Conservation (phyloP, 2,329 filamentous ascomycete genomes). For the Pseudofabraea citricarpa region DNA sequence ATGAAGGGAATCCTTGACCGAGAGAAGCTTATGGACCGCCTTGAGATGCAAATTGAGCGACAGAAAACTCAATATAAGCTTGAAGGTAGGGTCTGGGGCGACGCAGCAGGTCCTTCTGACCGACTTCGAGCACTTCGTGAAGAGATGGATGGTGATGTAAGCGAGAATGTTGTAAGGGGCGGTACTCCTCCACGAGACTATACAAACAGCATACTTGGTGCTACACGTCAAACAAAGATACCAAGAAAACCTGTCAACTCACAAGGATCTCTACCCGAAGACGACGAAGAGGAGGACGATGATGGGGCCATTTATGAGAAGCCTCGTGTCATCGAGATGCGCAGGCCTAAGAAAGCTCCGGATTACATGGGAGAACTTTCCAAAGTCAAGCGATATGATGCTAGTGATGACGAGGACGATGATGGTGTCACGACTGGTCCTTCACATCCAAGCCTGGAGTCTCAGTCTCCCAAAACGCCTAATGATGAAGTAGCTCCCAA, state of each 20-base stretch:
- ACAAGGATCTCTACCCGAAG: slow-evolving; percentile 25
- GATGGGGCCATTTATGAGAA: slow-evolving; percentile 58
- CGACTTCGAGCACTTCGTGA: slow-evolving; percentile 86
- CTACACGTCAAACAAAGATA: slow-evolving; percentile 58
- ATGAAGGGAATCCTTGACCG: slow-evolving; percentile 93
- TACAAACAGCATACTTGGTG: slow-evolving; percentile 69
- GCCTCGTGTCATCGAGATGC: slow-evolving; percentile 74
- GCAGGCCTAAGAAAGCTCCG: slow-evolving; percentile 56
- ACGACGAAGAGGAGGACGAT: slow-evolving; percentile 45
- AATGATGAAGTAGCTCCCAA: slow-evolving; percentile 24
- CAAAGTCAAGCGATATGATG: slow-evolving; percentile 70
- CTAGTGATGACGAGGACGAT: slow-evolving; percentile 38
- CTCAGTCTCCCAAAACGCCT: slow-evolving; percentile 54
- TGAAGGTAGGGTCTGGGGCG: slow-evolving; percentile 86
- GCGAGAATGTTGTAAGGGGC: slow-evolving; percentile 33
- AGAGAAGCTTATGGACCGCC: slow-evolving; percentile 83
- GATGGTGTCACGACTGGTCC: slow-evolving; percentile 70
- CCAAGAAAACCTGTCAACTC: slow-evolving; percentile 47
- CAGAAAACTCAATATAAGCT: slow-evolving; percentile 98
- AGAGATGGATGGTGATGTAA: slow-evolving; percentile 74
- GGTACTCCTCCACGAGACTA: slow-evolving; percentile 55
- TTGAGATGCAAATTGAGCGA: slow-evolving; percentile 92
- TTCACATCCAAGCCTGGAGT: slow-evolving; percentile 70
- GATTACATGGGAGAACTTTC: slow-evolving; percentile 67
- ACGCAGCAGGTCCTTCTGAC: slow-evolving; percentile 80